These are phyloP conservation scores for Mycena vulgaris DNA, from an alignment of 768 basidiomycete genomes.

Conservation along the genomic window DNA sequence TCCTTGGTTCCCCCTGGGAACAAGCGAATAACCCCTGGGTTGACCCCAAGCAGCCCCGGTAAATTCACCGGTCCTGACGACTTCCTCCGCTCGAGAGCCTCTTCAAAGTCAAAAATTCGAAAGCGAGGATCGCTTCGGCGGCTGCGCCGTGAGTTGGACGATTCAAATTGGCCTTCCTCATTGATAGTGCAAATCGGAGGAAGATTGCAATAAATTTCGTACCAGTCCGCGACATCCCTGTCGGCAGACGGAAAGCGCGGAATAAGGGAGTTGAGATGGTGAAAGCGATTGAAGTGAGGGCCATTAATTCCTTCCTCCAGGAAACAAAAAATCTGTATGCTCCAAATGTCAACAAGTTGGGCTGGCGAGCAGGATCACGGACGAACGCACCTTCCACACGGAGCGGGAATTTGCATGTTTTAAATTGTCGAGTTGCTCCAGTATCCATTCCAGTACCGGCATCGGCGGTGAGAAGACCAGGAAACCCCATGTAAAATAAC, in stretches of 20 bases:
- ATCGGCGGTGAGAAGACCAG: conserved; percentile 1
- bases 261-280: conserved; percentile 12
- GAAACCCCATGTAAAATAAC: conserved; percentile 9
- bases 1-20: background rate
- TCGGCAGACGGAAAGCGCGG: background rate
- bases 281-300: background rate
- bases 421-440: conserved; percentile 4
- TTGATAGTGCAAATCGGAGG: background rate
- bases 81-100: background rate
- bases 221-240: background rate
- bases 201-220: conserved; percentile 7
- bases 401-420: background rate
- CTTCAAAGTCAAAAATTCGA: conserved; percentile 3
- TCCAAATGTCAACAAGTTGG: background rate
- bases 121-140: background rate
- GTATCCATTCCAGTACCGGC: conserved; percentile 7
- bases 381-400: conserved; percentile 17
- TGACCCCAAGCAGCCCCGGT: background rate
- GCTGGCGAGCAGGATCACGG: background rate
- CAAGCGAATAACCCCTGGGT: background rate
- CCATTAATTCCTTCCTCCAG: background rate
- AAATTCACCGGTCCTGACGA: too few species aligned
- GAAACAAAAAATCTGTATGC: conserved; percentile 7
- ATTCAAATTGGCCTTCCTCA: background rate
- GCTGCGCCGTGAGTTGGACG: background rate